Conservation (phyloP, 371 early-diverging fungal species). For the Actinomortierella wolfii region DNA sequence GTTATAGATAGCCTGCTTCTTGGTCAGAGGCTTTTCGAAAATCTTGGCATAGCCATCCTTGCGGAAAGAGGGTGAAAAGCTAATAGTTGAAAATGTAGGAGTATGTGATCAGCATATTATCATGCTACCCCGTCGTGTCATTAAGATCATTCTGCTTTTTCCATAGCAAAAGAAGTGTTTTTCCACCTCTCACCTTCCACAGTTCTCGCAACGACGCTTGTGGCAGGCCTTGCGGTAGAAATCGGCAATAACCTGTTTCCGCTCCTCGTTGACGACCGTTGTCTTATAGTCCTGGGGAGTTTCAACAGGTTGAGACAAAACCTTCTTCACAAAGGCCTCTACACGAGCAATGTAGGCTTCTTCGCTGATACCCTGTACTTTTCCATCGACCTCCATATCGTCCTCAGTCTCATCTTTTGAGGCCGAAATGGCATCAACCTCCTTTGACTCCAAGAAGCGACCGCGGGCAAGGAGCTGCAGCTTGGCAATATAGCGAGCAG, state of each 20-base stretch:
- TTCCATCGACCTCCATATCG: slow-evolving; percentile 54
- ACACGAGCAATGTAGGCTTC: slow-evolving; percentile 66
- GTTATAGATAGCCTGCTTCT: slow-evolving; percentile 75
- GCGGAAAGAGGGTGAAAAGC: slow-evolving; percentile 79
- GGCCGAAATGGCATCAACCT: slow-evolving; percentile 69
- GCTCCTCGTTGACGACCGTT: slow-evolving; percentile 74
- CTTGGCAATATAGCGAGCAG: slow-evolving; percentile 60
- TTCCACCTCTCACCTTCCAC: slow-evolving; percentile 51
- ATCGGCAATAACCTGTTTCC: slow-evolving; percentile 76
- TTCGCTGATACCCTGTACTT: slow-evolving; percentile 48
- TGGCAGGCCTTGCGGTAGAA: slow-evolving; percentile 66
- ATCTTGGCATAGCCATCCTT: slow-evolving; percentile 89
- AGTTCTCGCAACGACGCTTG: slow-evolving; percentile 77
- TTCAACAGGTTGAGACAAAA: slow-evolving; percentile 11
- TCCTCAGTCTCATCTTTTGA: slow-evolving; percentile 49
- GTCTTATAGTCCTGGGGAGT: slow-evolving; percentile 66
- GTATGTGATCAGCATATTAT: not conserved
- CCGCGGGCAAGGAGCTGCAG: slow-evolving; percentile 77
- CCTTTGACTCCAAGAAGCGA: slow-evolving; percentile 81
- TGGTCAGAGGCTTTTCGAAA: slow-evolving; percentile 78
- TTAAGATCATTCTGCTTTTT: not conserved
- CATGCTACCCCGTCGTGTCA: not conserved
- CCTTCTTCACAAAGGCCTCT: slow-evolving; percentile 30
- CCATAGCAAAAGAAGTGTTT: not conserved
- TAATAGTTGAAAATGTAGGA: slow-evolving; percentile 18